Evolutionary conservation across 768 basidiomycete species (phyloP).

Genomic region (Termitomyces sp.): DNA sequence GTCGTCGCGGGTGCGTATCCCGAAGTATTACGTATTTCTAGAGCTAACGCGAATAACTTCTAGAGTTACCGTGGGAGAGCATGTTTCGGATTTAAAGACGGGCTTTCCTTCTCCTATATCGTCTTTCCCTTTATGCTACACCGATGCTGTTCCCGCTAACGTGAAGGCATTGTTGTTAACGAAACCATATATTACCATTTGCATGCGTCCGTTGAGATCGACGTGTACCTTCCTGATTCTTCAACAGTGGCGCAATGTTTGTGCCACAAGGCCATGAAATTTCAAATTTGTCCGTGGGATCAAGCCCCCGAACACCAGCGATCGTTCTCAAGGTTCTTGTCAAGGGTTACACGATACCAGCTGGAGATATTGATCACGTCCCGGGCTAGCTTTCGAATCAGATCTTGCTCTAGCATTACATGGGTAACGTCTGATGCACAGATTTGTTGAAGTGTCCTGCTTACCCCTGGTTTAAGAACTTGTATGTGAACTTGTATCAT

Average conservation of each 20-base stretch:
- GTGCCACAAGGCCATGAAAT: background rate
- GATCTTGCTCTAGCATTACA: background rate
- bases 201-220: background rate
- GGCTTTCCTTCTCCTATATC: background rate
- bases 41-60: background rate
- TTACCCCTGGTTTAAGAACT: background rate
- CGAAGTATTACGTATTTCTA: background rate
- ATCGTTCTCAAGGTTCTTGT: background rate
- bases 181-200: background rate
- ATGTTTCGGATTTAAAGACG: background rate
- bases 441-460: background rate
- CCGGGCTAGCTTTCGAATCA: background rate
- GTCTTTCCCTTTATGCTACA: background rate
- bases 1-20: background rate
- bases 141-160: background rate
- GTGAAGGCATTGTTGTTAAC: background rate
- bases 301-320: background rate
- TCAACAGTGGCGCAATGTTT: conserved; percentile 3
- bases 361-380: background rate
- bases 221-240: background rate
- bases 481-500: background rate
- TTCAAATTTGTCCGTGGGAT: conserved; percentile 4
- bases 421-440: background rate
- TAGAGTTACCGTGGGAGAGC: background rate
- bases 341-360: background rate